Percentiles rank a stretch among this genome's conserved stretches.
phyloP scores from a whole-genome alignment of 148 eudicot species.

The Pharnaceum exiguum region DNA sequence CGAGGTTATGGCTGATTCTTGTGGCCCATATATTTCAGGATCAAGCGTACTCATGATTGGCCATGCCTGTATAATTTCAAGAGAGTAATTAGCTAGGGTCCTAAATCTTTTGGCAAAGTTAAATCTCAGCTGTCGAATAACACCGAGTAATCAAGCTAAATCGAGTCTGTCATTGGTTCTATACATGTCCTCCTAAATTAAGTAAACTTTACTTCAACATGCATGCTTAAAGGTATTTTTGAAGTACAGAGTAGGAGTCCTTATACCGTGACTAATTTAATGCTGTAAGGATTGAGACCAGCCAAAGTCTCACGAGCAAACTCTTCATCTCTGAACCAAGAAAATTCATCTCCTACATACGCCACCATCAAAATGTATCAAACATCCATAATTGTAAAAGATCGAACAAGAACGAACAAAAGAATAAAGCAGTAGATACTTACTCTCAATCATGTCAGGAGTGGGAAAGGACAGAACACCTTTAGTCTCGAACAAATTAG shows the following conservation, averaged over 20 bases:
- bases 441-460: slow-evolving; percentile 48
- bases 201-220: background rate
- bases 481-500: slow-evolving; percentile 9
- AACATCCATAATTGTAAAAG: no score
- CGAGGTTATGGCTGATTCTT: slow-evolving; percentile 60
- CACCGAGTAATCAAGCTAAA: no score
- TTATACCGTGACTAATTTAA: slow-evolving; percentile 61
- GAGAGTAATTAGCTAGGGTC: background rate
- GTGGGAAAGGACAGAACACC: slow-evolving; percentile 31
- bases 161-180: no score
- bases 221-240: no score
- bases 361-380: background rate
- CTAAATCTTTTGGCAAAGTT: no score
- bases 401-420: background rate
- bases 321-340: slow-evolving; percentile 77
- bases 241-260: background rate
- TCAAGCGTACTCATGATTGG: slow-evolving; percentile 69
- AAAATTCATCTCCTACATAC: slow-evolving; percentile 40
- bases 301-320: slow-evolving; percentile 79
- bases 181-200: no score
- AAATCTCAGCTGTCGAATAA: no score
- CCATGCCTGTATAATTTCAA: slow-evolving; percentile 18
- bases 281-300: slow-evolving; percentile 62
- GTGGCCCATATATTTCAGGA: slow-evolving; percentile 59
- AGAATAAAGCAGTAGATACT: background rate